Evolutionary conservation across 1,139 yeast species (phyloP), one percentile per base, ranked within the genome.

Genomic region (Ogataea hybrid): DNA sequence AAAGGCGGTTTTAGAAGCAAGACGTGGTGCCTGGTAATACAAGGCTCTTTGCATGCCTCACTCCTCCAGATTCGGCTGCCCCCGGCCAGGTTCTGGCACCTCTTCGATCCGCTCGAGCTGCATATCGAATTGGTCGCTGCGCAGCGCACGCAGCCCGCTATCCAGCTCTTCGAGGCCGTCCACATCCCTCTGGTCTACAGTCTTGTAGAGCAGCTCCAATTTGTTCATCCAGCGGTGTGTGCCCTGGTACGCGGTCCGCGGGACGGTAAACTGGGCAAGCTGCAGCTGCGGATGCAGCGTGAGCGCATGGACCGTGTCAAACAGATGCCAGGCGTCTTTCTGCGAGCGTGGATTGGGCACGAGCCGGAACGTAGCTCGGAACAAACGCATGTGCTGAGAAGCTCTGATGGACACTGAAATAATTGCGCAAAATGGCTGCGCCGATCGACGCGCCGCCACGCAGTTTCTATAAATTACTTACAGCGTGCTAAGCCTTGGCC

Each of bases 281-380:
- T 17, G n/a, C 3, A 25, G 4, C 28, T 4, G 20, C 20, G 20
- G 12, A n/a, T 5, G 8, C 17, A 9, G 30, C 22, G 10, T 12
- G 6, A 12, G 20, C n/a, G 16, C 18, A 11, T 28, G 22, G 28
- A 46, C 28, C 5, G 33, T 25, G 12, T 37, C 22, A 21, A 40
- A 43, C 3, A 52, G 17, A 12, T 40, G 42, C 56, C 56, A 52
- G 4, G 45, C 52, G n/a, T 39, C 32, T 4, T 32, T 18, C 33
- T 51, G 55, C 2, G 39, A 32, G 22, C 39, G 39, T 1, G 50
- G 50, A 6, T 27, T 25, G 3, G 54, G 53, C 16, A 22, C 22
- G 14, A 39, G 36, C 17, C 34, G 20, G 32, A 6, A 37, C 14
- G 14, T 32, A 14, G 25, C 32, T 21, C 14, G 27, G 17, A 32